Percentiles rank a stretch among this genome's conserved stretches.
These are phyloP conservation scores for Malus domestica DNA, from an alignment of 306 rosid genomes.

Conservation along the genomic window DNA sequence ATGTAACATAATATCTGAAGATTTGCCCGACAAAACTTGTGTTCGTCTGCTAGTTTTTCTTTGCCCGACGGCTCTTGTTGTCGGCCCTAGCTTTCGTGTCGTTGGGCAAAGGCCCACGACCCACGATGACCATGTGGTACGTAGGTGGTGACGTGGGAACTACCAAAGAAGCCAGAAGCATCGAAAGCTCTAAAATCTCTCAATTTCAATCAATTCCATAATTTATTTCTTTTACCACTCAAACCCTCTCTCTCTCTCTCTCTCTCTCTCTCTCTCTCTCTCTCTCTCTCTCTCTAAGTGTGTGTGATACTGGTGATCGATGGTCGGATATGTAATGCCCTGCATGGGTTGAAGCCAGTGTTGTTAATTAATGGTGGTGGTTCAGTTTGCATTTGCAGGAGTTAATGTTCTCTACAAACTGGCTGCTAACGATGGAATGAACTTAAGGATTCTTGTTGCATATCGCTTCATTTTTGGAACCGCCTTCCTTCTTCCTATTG, in stretches of 20 bases:
- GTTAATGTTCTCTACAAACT: conserved; percentile 55
- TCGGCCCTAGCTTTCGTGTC: too few species aligned
- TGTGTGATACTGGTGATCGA: background rate
- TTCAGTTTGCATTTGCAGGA: conserved; percentile 39
- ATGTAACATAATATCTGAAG: too few species aligned
- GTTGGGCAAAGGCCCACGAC: too few species aligned
- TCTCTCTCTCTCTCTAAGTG: background rate
- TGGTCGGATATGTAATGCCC: background rate
- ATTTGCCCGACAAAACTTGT: too few species aligned
- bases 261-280: background rate
- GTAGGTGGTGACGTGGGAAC: background rate
- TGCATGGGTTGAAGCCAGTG: conserved; percentile 35
- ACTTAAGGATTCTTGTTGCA: conserved; percentile 36
- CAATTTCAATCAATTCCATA: background rate
- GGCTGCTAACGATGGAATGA: conserved; percentile 61
- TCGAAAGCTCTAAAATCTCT: background rate
- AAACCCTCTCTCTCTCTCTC: background rate
- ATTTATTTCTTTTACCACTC: background rate
- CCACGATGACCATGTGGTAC: too few species aligned
- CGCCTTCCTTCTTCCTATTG: conserved; percentile 45
- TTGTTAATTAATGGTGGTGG: conserved; percentile 42
- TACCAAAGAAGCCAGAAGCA: background rate
- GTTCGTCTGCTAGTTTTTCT: too few species aligned
- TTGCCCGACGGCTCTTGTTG: too few species aligned
- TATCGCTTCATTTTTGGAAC: conserved; percentile 64